Percentiles rank a stretch among this genome's conserved stretches.
phyloP scores from a whole-genome alignment of 805 yeast genomes.

The Kluyveromyces wickerhamii region DNA sequence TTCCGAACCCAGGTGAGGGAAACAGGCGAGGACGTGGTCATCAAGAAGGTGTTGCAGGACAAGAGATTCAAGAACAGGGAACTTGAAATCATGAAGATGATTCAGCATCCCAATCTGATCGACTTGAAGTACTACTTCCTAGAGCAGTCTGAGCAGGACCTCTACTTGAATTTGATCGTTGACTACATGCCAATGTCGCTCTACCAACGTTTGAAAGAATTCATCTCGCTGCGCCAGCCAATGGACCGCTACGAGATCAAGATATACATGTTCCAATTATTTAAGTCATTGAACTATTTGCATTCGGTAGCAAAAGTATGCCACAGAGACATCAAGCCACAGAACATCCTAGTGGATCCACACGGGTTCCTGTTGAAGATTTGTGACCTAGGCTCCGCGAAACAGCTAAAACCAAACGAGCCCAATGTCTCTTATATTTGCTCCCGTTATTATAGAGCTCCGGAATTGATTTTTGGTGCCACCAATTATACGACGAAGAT shows the following conservation, averaged over 20 bases:
- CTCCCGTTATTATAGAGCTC: conserved; percentile 94
- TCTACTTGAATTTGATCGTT: conserved; percentile 80
- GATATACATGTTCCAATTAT: conserved; percentile 69
- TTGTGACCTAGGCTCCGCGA: conserved; percentile 96
- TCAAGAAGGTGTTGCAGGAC: conserved; percentile 94
- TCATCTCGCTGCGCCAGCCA: conserved; percentile 57
- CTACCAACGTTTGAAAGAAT: conserved; percentile 83
- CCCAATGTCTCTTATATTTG: conserved; percentile 96
- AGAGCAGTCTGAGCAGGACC: conserved; percentile 41
- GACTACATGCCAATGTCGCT: conserved; percentile 96
- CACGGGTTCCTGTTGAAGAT: conserved; percentile 75
- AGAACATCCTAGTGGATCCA: conserved; percentile 79
- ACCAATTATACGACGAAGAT: conserved; percentile 93
- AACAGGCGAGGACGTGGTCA: conserved; percentile 75
- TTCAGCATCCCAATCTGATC: conserved; percentile 80
- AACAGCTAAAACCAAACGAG: conserved; percentile 78
- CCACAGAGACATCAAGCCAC: conserved; percentile 95
- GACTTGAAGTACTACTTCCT: conserved; percentile 83
- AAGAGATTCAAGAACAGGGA: conserved; percentile 91
- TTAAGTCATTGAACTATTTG: conserved; percentile 72
- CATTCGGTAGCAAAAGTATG: conserved; percentile 70
- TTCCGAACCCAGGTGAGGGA: conserved; percentile 76
- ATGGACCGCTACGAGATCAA: conserved; percentile 91
- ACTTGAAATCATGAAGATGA: conserved; percentile 86
- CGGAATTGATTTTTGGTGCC: conserved; percentile 95